Base-by-base conservation (phyloP, 148 eudicot genomes). In the Fagopyrum esculentum region DNA sequence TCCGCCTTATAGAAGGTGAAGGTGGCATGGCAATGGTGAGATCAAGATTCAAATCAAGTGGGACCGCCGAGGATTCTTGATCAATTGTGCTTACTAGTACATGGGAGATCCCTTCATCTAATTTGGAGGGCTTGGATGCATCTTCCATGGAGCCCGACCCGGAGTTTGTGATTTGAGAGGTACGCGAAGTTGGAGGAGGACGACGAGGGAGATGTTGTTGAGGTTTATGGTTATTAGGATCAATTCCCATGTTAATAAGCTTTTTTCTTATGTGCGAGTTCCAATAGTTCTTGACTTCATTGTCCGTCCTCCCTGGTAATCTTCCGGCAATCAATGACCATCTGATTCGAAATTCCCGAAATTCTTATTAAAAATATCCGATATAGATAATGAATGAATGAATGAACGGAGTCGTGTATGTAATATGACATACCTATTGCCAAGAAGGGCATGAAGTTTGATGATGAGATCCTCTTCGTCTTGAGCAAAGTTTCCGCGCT, bases 261-360 rank as follows among this genome's bases (percentile, higher is more conserved):
- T 82, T 85, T 71, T 79, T 85, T 46, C 73, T 78, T 46, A 80
- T 40, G 50, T 80, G 81, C 30, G 80, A 77, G 45, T 85, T 85
- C 87, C 87, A 85, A 59, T 82, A 82, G 76, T 85, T 85, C 55
- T 85, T 85, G 74, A 85, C 87, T 71, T 85, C 87, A 46, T 85
- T 85, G 19, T 82, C 87, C 3, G 87, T 85, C 44, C 87, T 75
- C 46, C 87, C 87, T 6, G 87, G 87, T 30, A 85, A 61, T 22
- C 87, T 85, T 78, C 87, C 87, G 0, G 87, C 87, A 7, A 86
- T 84, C 72, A 86, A 73, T 5, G 89, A 79, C 89, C 89, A 86
- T 78, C 89, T 86, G 77, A 19, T 16, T 0, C 10, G 8, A 17
- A 22, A 22, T 22, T 22, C 26, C 26, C 26, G 26, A 22, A 22